Percentiles rank a stretch among this genome's conserved stretches.
Conservation (phyloP, 345 rosid genomes). For the Populus alba region DNA sequence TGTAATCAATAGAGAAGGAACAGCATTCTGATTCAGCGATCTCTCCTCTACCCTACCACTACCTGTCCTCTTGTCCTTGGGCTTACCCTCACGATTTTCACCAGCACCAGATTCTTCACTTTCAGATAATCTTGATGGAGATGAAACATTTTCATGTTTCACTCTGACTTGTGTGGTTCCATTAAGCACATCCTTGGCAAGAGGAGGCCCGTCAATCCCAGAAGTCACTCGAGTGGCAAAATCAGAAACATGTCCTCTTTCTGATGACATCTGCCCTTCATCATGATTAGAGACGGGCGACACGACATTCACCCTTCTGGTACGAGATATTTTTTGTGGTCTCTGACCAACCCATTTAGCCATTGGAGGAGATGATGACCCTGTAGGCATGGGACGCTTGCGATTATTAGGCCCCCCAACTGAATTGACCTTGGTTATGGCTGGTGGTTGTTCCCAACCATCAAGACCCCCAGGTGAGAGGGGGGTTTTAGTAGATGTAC, state of each 20-base stretch:
- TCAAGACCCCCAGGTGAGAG: slow-evolving; percentile 34
- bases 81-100: slow-evolving; percentile 38
- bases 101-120: slow-evolving; percentile 53
- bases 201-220: slow-evolving; percentile 32
- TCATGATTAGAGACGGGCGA: slow-evolving; percentile 55
- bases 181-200: slow-evolving; percentile 30
- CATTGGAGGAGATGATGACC: slow-evolving; percentile 49
- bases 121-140: slow-evolving; percentile 54
- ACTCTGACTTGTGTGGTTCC: slow-evolving; percentile 38
- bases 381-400: slow-evolving; percentile 43
- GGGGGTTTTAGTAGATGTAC: slow-evolving; percentile 40
- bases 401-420: slow-evolving; percentile 40
- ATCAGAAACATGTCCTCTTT: slow-evolving; percentile 38
- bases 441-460: slow-evolving; percentile 42
- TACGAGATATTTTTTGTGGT: slow-evolving; percentile 52
- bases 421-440: slow-evolving; percentile 32
- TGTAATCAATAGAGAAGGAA: slow-evolving; percentile 27
- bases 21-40: slow-evolving; percentile 21
- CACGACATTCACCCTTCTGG: slow-evolving; percentile 52
- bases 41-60: slow-evolving; percentile 37
- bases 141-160: slow-evolving; percentile 44
- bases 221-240: slow-evolving; percentile 28
- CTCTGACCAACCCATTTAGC: slow-evolving; percentile 64
- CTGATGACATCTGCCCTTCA: slow-evolving; percentile 42
- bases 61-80: slow-evolving; percentile 36